Evolutionary conservation across 306 rosid genomes (phyloP).

Genomic region (Cyamopsis tetragonoloba): DNA sequence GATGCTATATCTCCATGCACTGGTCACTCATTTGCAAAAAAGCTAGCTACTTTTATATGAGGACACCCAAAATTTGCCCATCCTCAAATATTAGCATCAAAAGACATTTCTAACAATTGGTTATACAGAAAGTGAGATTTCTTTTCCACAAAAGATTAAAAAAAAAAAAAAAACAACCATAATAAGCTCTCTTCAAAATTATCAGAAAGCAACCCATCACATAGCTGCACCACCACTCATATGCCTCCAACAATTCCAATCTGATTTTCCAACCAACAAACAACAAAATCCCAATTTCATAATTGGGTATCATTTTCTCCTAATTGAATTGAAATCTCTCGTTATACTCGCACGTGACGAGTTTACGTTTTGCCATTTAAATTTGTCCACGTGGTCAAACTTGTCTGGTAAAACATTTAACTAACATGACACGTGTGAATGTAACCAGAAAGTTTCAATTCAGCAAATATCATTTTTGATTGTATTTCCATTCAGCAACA

Average conservation of each 20-base stretch:
- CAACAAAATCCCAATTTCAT: constrained; percentile 20
- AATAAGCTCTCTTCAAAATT: background rate
- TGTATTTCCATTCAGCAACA: constrained; percentile 41
- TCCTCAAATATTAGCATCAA: background rate
- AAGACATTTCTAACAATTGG: background rate
- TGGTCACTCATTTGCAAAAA: constrained; percentile 16
- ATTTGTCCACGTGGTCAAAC: too few relatives aligned
- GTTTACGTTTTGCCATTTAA: too few relatives aligned
- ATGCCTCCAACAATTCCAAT: background rate
- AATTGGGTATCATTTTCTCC: background rate
- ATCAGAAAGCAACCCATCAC: background rate
- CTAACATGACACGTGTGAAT: too few relatives aligned
- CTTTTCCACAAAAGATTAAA: background rate
- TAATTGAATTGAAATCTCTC: too few relatives aligned
- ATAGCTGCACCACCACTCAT: background rate
- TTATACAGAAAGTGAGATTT: background rate
- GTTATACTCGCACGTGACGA: too few relatives aligned
- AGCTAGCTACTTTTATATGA: background rate
- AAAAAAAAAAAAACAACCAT: background rate
- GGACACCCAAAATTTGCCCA: background rate
- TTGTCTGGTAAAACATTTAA: too few relatives aligned
- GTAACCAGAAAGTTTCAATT: too few relatives aligned
- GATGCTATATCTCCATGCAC: constrained; percentile 6
- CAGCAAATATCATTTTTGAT: constrained; percentile 32
- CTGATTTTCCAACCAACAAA: background rate